Evolutionary conservation across 139 green algal species (phyloP).

Genomic region (Volvox reticuliferus): DNA sequence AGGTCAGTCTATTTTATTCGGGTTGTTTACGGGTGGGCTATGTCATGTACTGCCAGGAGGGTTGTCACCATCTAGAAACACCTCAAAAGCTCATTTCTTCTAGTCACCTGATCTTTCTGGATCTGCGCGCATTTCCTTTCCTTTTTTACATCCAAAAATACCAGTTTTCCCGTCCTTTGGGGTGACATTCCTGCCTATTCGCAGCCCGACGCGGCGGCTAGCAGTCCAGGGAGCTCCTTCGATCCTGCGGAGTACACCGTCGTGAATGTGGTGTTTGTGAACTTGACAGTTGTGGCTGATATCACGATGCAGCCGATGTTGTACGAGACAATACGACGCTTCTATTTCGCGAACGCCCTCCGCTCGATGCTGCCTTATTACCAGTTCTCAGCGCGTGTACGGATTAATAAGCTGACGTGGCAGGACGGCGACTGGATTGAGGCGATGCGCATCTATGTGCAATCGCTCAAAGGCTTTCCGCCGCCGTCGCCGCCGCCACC

Average conservation of each 20-base stretch:
- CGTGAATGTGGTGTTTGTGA: slow-evolving; percentile 25
- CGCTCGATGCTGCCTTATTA: slow-evolving; percentile 3
- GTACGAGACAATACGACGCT: neutral
- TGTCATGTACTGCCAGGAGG: too few species aligned
- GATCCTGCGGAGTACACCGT: slow-evolving; percentile 5
- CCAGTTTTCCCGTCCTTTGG: neutral
- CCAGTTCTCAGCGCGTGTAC: slow-evolving; percentile 1
- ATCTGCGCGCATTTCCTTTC: neutral
- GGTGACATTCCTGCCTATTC: neutral
- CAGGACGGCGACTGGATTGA: slow-evolving; percentile 7
- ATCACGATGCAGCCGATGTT: slow-evolving; percentile 16
- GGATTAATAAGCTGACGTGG: slow-evolving; percentile 34
- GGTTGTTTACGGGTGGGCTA: too few species aligned
- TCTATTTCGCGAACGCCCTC: neutral
- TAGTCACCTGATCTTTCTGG: too few species aligned
- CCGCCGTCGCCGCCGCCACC: slow-evolving; percentile 23
- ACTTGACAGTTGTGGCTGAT: slow-evolving; percentile 42
- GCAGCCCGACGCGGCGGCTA: neutral
- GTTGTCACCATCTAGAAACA: too few species aligned
- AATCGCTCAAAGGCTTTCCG: neutral
- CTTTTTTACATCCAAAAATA: neutral
- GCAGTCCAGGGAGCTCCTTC: neutral
- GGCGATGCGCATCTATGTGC: neutral
- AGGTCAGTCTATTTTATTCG: neutral
- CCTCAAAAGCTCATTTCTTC: too few species aligned